These are phyloP conservation scores for Cladophialophora exuberans DNA, from an alignment of 2,329 filamentous ascomycete species.

Conservation along the genomic window DNA sequence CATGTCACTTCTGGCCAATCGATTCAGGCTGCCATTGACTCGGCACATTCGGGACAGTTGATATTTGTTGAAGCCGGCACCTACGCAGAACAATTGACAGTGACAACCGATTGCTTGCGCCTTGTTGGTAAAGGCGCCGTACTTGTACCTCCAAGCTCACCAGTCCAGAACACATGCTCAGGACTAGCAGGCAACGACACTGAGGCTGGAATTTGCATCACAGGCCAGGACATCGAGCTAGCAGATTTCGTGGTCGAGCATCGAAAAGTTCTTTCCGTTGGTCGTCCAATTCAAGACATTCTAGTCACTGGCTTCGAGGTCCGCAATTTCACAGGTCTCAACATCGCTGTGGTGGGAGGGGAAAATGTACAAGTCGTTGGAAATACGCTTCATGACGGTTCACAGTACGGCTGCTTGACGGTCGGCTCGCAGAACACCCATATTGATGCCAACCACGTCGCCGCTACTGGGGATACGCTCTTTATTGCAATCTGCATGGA, in stretches of 20 bases:
- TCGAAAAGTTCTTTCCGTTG: constrained; percentile 23
- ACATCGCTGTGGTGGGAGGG: constrained; percentile 25
- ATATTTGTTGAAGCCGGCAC: constrained; percentile 26
- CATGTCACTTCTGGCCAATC: constrained; percentile 24
- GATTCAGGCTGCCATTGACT: constrained; percentile 24
- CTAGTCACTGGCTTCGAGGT: constrained; percentile 24
- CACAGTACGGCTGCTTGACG: constrained; percentile 20
- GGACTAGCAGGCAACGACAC: constrained; percentile 21
- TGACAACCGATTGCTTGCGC: constrained; percentile 14
- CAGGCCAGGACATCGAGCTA: constrained; percentile 18
- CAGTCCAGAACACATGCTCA: constrained; percentile 19
- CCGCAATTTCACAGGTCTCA: constrained; percentile 17
- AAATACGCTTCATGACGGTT: constrained; percentile 22
- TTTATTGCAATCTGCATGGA: constrained; percentile 29
- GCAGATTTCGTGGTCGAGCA: constrained; percentile 23
- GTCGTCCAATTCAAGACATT: constrained; percentile 17
- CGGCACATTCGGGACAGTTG: constrained; percentile 17
- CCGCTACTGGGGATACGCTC: constrained; percentile 1
- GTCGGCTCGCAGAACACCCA: constrained; percentile 18
- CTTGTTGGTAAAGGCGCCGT: constrained; percentile 23
- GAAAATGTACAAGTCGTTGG: constrained; percentile 12
- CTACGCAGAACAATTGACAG: constrained; percentile 25
- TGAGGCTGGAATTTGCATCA: constrained; percentile 25
- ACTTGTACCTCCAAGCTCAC: constrained; percentile 20
- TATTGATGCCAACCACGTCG: constrained; percentile 21